phyloP scores from a whole-genome alignment of 1,139 yeast species.

The Hansenula lynferdii region DNA sequence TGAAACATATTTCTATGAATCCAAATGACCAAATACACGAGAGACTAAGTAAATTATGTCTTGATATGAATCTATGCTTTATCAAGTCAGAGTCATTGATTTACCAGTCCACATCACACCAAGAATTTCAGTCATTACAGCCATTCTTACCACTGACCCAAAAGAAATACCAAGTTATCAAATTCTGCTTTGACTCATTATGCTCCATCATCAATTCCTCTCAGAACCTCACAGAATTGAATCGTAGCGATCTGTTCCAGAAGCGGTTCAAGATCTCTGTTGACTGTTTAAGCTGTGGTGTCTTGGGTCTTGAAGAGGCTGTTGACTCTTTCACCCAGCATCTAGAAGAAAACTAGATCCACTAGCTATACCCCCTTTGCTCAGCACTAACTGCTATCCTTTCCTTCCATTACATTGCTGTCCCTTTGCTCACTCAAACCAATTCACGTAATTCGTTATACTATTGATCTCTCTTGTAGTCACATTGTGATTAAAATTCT shows the following conservation, averaged over 20 bases:
- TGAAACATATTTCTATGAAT: not conserved
- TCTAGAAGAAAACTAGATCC: not conserved
- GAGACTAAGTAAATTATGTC: not conserved
- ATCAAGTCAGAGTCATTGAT: no score
- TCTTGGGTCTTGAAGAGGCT: not conserved
- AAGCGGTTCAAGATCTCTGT: not conserved
- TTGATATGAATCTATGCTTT: no score
- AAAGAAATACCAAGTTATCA: not conserved
- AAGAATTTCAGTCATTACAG: no score
- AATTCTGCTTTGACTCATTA: not conserved
- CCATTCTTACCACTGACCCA: no score
- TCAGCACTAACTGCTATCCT: not conserved
- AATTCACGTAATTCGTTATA: no score
- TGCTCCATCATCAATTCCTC: not conserved
- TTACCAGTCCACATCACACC: no score
- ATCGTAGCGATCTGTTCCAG: not conserved
- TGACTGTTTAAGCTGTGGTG: slow-evolving; percentile 1
- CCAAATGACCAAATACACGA: not conserved
- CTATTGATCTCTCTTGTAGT: not conserved
- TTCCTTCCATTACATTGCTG: not conserved
- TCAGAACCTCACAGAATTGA: not conserved
- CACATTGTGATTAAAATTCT: not conserved
- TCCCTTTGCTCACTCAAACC: no score
- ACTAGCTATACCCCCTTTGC: not conserved
- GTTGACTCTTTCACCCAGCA: no score